phyloP scores from a whole-genome alignment of 2,329 filamentous ascomycete species.

The Stagonosporopsis chrysanthemi region DNA sequence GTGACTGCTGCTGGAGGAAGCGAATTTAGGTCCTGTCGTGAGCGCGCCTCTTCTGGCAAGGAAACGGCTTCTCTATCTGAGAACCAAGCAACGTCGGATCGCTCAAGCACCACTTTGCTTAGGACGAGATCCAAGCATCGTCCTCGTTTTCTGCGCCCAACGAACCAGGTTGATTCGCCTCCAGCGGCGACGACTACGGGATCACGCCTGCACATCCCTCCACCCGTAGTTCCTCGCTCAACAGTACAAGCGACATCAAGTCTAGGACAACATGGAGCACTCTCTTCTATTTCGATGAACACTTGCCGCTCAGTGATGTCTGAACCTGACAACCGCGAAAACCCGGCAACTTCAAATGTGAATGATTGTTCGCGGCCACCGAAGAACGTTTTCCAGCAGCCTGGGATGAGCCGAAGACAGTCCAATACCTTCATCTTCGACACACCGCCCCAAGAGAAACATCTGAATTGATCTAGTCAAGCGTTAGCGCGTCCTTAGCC shows the following conservation, averaged over 20 bases:
- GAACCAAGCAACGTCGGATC: neutral
- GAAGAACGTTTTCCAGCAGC: neutral
- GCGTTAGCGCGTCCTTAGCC: neutral
- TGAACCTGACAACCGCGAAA: too few species aligned
- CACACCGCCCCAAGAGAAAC: too few species aligned
- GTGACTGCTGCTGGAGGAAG: neutral
- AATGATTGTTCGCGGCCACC: neutral
- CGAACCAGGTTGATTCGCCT: neutral
- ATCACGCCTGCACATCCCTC: too few species aligned
- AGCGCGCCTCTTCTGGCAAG: neutral
- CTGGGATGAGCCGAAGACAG: neutral
- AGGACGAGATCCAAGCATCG: neutral
- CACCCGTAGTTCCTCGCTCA: too few species aligned
- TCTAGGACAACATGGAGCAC: too few species aligned
- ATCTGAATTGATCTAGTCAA: neutral
- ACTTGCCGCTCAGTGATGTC: neutral
- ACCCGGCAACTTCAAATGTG: neutral
- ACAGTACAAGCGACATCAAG: too few species aligned
- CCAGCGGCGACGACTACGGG: neutral
- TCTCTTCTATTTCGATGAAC: neutral
- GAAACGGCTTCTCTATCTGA: neutral
- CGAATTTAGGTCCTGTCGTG: neutral
- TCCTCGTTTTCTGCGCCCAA: neutral
- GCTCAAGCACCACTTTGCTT: neutral
- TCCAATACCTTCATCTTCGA: neutral